phyloP scores from a whole-genome alignment of 148 eudicot species.

The Fagopyrum tataricum region DNA sequence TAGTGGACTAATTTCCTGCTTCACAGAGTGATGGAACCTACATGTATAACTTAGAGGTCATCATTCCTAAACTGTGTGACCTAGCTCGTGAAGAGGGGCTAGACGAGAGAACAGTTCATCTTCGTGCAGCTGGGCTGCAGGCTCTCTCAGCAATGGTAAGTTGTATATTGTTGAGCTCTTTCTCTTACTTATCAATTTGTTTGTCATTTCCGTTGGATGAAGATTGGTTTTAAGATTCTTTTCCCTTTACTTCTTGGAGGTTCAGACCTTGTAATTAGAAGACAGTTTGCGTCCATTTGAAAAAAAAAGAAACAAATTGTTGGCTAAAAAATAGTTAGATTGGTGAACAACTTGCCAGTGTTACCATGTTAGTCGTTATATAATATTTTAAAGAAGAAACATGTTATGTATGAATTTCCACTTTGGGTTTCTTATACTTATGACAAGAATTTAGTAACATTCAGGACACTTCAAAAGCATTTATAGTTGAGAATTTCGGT shows the following conservation, averaged over 20 bases:
- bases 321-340: neutral
- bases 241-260: neutral
- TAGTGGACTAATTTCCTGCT: slow-evolving; percentile 10
- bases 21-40: slow-evolving; percentile 78
- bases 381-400: neutral
- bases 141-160: slow-evolving; percentile 84
- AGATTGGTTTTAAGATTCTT: neutral
- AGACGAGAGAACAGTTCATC: slow-evolving; percentile 55
- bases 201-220: neutral
- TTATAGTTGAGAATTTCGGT: neutral
- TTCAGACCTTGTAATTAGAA: neutral
- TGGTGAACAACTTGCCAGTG: neutral
- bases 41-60: slow-evolving; percentile 75
- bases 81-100: slow-evolving; percentile 88
- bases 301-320: neutral
- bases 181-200: neutral
- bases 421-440: neutral
- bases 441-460: neutral
- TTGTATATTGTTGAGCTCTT: neutral
- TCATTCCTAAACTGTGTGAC: slow-evolving; percentile 75
- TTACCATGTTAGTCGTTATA: neutral
- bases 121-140: slow-evolving; percentile 76
- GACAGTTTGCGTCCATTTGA: neutral
- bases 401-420: neutral
- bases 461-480: neutral